Evolutionary conservation across 2,329 filamentous ascomycete species (phyloP).

Genomic region (Colletotrichum higginsianum): DNA sequence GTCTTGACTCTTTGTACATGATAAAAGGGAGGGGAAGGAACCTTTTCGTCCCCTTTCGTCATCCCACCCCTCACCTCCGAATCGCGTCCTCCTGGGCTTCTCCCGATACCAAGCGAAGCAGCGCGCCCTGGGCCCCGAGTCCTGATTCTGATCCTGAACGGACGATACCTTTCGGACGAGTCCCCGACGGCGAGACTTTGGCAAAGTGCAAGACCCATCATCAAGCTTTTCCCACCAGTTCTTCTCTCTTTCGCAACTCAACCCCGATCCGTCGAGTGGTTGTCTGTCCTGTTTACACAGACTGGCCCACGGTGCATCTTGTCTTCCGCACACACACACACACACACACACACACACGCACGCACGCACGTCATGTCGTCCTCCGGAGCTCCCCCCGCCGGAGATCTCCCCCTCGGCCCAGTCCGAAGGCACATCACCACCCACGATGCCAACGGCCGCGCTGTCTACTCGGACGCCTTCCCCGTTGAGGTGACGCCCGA

Average conservation of each 20-base stretch:
- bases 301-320: not conserved
- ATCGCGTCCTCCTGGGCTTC: slow-evolving; percentile 2
- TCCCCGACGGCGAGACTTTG: not conserved
- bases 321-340: not conserved
- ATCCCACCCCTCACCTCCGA: not conserved
- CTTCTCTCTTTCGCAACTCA: not conserved
- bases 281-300: not conserved
- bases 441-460: slow-evolving; percentile 48
- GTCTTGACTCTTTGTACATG: not conserved
- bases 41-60: slow-evolving; percentile 10
- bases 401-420: slow-evolving; percentile 34
- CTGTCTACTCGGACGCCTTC: slow-evolving; percentile 45
- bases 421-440: slow-evolving; percentile 45
- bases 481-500: slow-evolving; percentile 40
- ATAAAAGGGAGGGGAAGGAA: slow-evolving; percentile 22
- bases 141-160: not conserved
- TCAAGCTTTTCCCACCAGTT: not conserved
- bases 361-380: slow-evolving; percentile 21
- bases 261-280: not conserved
- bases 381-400: slow-evolving; percentile 14
- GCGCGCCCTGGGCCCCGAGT: not conserved
- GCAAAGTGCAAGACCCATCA: not conserved
- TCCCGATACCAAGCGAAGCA: not conserved
- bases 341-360: no score
- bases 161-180: slow-evolving; percentile 13